Evolutionary conservation across 2,329 filamentous ascomycete genomes (phyloP), one percentile per base, ranked within the genome.

Genomic region (Amesomyces nigricolor): DNA sequence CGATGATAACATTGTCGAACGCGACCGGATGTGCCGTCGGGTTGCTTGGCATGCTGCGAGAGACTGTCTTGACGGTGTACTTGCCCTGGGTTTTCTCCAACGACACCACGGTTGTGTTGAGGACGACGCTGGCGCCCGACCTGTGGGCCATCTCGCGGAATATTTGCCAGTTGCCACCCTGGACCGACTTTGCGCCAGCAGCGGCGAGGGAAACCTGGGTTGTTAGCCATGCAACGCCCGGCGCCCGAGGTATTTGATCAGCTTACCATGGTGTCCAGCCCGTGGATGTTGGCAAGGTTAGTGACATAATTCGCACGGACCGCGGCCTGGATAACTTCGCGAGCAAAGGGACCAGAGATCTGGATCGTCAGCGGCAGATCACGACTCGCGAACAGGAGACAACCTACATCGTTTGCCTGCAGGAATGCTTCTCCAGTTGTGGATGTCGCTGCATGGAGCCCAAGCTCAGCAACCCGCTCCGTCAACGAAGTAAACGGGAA

Each of bases 301-400:
- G 91, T 89, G 0, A 88, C 94, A 71, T 96, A 99, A 70, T 97
- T 97, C 60, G 96, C 92, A 17, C 94, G 81, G 0, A 94, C 96
- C 55, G 85, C 88, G 1, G 92, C 89, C 71, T 97, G 92, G 26
- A 97, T 83, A 47, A 99, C 82, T 49, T 99, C 89, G 13, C 82
- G 81, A 0, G 85, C 77, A 67, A 95, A 97, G 0, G 75, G 68
- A 0, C 77, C 73, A 22, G 80, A 76, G 54, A 96, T 83, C 65
- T 83, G 38, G 5, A 1, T 6, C 26, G 38, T 50, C 10, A 61
- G 60, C 11, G 35, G n/a, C 4, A 11, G 9, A 5, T 2, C 2
- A 19, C 4, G 13, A n/a, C 9, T 1, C 5, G 8, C 1, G 1
- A 5, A 5, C 7, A 22, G 6, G 11, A 19, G 2, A 8, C 17